A percentile compares a stretch with the other conserved stretches of the same genome.
phyloP scores from a whole-genome alignment of 352 stramenopile genomes.

The Phytophthora cajani region DNA sequence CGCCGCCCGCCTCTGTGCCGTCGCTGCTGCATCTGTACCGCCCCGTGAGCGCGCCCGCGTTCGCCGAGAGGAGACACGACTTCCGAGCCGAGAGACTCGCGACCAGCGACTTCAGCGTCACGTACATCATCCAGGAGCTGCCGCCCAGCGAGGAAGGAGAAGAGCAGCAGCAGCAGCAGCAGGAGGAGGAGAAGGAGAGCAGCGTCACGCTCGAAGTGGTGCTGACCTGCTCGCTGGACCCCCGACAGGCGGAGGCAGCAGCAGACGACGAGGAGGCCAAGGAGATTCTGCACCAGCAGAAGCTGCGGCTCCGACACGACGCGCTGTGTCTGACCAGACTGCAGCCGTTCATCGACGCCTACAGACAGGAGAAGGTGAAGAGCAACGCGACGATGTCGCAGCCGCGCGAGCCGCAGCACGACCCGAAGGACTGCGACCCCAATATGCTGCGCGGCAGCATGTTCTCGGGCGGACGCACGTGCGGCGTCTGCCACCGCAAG shows the following conservation, averaged over 20 bases:
- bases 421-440: constrained; percentile 41
- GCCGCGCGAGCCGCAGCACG: constrained; percentile 22
- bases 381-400: neutral
- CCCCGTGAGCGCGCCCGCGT: constrained; percentile 43
- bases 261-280: constrained; percentile 28
- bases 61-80: constrained; percentile 44
- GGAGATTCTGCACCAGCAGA: constrained; percentile 39
- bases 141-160: neutral
- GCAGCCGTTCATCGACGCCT: constrained; percentile 58
- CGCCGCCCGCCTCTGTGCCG: constrained; percentile 42
- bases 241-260: constrained; percentile 3
- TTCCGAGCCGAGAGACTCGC: constrained; percentile 50
- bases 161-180: neutral
- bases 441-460: constrained; percentile 26
- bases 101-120: constrained; percentile 60
- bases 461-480: constrained; percentile 35
- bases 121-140: constrained; percentile 74
- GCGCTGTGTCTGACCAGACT: constrained; percentile 64
- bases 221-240: constrained; percentile 53
- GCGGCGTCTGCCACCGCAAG: constrained; percentile 61
- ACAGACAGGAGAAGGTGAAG: constrained; percentile 42
- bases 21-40: constrained; percentile 75
- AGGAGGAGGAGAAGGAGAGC: constrained; percentile 4
- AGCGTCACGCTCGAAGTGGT: constrained; percentile 71
- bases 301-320: constrained; percentile 59